phyloP scores from a whole-genome alignment of 1,139 yeast genomes.

The Nadsonia starkeyi-henricii region DNA sequence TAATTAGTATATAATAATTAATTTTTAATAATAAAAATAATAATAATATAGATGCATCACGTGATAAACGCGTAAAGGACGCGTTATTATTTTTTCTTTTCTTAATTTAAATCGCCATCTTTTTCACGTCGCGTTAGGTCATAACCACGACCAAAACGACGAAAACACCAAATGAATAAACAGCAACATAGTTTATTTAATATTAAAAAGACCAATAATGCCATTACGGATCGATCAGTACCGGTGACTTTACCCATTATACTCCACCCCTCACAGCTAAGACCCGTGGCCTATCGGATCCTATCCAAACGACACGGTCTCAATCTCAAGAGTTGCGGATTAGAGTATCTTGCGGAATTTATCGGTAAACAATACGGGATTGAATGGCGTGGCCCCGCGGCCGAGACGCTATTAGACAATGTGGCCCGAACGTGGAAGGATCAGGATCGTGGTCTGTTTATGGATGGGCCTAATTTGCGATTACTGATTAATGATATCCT shows the following conservation, averaged over 20 bases:
- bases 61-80: not conserved
- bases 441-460: constrained; percentile 73
- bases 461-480: constrained; percentile 58
- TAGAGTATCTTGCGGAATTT: constrained; percentile 53
- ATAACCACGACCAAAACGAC: not conserved
- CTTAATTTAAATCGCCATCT: no score
- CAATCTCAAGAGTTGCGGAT: constrained; percentile 76
- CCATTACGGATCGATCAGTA: constrained; percentile 4
- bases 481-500: constrained; percentile 46
- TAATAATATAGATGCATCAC: not conserved
- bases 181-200: no score
- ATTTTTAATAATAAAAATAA: no score
- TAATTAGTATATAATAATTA: no score
- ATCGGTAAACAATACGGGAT: constrained; percentile 68
- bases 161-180: no score
- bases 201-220: no score
- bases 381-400: constrained; percentile 65
- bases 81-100: not conserved
- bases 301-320: constrained; percentile 86
- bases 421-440: constrained; percentile 75
- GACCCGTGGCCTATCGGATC: constrained; percentile 85
- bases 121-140: not conserved
- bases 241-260: constrained; percentile 49
- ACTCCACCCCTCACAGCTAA: constrained; percentile 62
- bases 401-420: constrained; percentile 61